phyloP scores from a whole-genome alignment of 2,329 filamentous ascomycete species.

The Ramularia endophylla region DNA sequence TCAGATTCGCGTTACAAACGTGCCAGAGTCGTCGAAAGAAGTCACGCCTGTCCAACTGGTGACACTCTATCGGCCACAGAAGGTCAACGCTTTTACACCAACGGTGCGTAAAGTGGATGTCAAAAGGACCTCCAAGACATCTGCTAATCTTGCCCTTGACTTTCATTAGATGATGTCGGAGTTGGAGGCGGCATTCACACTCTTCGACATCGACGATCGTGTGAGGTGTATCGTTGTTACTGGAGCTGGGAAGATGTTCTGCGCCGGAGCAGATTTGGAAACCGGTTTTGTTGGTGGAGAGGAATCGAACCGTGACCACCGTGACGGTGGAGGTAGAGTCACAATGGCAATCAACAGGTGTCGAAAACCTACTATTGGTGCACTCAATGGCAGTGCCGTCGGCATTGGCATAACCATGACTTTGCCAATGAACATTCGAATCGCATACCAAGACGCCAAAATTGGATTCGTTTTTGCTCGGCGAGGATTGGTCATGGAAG shows the following conservation, averaged over 20 bases:
- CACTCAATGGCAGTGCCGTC: slow-evolving; percentile 51
- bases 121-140: no score
- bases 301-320: slow-evolving; percentile 43
- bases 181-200: slow-evolving; percentile 49
- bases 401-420: slow-evolving; percentile 56
- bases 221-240: slow-evolving; percentile 53
- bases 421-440: slow-evolving; percentile 51
- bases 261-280: slow-evolving; percentile 53
- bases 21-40: slow-evolving; percentile 41
- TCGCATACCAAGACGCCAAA: slow-evolving; percentile 53
- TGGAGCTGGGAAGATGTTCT: slow-evolving; percentile 47
- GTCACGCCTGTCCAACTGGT: slow-evolving; percentile 59
- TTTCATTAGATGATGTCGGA: slow-evolving; percentile 63
- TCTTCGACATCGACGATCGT: slow-evolving; percentile 50
- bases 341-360: slow-evolving; percentile 52
- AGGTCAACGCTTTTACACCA: slow-evolving; percentile 64
- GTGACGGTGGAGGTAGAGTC: slow-evolving; percentile 47
- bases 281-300: slow-evolving; percentile 43
- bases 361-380: slow-evolving; percentile 52
- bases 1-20: slow-evolving; percentile 38
- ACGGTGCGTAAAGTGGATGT: no score
- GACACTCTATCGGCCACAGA: slow-evolving; percentile 57
- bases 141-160: no score
- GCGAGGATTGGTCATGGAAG: slow-evolving; percentile 66
- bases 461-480: slow-evolving; percentile 70